Evolutionary conservation across 345 rosid species (phyloP).

Genomic region (Erodium maritimum): DNA sequence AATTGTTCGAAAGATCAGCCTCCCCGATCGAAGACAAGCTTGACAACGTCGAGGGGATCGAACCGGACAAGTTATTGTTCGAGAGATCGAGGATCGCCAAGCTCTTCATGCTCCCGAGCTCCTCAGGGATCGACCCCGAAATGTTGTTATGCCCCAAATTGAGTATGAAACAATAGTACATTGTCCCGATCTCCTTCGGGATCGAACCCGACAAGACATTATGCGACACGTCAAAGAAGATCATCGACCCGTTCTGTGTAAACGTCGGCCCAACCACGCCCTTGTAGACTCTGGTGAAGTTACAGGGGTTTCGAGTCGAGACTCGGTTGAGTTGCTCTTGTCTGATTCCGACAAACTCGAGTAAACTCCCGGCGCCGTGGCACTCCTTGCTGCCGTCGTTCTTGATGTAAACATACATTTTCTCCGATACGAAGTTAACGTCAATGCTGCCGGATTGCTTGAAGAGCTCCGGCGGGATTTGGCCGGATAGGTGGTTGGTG

Average conservation of each 20-base stretch:
- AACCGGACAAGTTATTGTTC: conserved; percentile 49
- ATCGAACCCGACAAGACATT: conserved; percentile 60
- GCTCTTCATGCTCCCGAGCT: conserved; percentile 52
- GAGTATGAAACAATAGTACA: conserved; percentile 62
- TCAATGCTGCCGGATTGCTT: conserved; percentile 79
- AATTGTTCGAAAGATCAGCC: conserved; percentile 63
- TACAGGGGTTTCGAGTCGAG: conserved; percentile 71
- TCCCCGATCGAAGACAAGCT: conserved; percentile 45
- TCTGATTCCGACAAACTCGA: conserved; percentile 82
- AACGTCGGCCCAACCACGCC: conserved; percentile 72
- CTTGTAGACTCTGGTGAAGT: conserved; percentile 57
- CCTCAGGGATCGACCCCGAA: conserved; percentile 60
- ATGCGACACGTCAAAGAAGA: conserved; percentile 80
- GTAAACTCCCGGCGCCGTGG: conserved; percentile 87
- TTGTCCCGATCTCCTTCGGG: conserved; percentile 73
- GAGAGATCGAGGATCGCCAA: conserved; percentile 86
- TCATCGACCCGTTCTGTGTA: conserved; percentile 82
- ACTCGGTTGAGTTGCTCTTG: conserved; percentile 38
- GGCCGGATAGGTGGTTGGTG: conserved; percentile 52
- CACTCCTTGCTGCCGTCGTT: conserved; percentile 72
- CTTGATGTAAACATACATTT: conserved; percentile 64
- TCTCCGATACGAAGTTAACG: conserved; percentile 64
- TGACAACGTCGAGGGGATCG: conserved; percentile 57
- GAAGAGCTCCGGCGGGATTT: conserved; percentile 70
- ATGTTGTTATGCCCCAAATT: conserved; percentile 68